Conservation (phyloP, 2,329 filamentous ascomycete genomes). For the Penicillium brasilianum region DNA sequence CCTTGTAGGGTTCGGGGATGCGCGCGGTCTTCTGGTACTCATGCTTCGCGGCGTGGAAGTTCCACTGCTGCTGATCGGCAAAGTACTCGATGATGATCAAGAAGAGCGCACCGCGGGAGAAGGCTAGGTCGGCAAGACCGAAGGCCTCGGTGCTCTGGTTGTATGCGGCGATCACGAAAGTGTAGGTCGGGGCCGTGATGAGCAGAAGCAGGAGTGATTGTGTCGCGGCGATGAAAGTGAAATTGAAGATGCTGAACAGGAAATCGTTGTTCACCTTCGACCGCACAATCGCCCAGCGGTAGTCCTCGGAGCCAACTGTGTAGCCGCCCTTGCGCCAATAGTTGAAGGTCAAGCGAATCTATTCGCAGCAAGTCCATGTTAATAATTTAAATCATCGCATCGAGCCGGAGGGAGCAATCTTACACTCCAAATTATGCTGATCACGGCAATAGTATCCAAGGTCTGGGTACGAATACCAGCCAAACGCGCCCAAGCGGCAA, state of each 20-base stretch:
- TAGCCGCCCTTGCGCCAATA: constrained; percentile 98
- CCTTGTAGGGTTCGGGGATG: constrained; percentile 61
- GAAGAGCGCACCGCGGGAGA: constrained; percentile 60
- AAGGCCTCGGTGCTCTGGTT: constrained; percentile 61
- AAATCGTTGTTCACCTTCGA: constrained; percentile 71
- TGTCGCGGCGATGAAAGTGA: constrained; percentile 82
- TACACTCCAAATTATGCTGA: constrained; percentile 80
- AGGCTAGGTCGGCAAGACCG: constrained; percentile 63
- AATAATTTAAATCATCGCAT: constrained; percentile 6
- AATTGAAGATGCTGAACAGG: constrained; percentile 82
- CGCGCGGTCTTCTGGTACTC: constrained; percentile 75
- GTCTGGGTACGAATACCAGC: constrained; percentile 71
- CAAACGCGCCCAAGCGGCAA: constrained; percentile 78
- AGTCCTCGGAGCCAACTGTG: constrained; percentile 86
- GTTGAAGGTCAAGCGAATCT: constrained; percentile 88
- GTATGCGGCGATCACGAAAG: constrained; percentile 74
- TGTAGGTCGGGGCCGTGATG: constrained; percentile 81
- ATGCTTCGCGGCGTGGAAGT: constrained; percentile 80
- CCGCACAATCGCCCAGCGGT: constrained; percentile 84
- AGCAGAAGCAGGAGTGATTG: constrained; percentile 83
- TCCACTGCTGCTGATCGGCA: constrained; percentile 92
- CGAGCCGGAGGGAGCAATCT: constrained; percentile 37
- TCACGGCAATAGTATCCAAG: constrained; percentile 72
- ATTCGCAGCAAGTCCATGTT: constrained; percentile 29
- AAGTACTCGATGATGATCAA: constrained; percentile 73